Evolutionary conservation across 345 rosid species (phyloP).

Genomic region (Euclidium syriacum): DNA sequence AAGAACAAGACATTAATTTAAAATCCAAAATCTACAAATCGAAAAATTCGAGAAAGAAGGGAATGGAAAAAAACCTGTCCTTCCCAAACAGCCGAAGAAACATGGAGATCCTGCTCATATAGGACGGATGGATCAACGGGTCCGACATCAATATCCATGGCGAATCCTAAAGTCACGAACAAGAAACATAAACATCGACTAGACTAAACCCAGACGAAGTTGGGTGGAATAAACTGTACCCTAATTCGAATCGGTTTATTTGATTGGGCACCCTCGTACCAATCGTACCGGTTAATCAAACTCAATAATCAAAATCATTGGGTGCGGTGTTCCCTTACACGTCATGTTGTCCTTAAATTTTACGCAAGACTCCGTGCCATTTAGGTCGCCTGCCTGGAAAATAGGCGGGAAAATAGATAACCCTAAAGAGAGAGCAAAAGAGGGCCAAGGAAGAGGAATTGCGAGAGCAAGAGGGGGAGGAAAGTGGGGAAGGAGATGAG

Average conservation of each 20-base stretch:
- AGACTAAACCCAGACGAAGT: neutral
- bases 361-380: neutral
- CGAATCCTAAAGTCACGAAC: neutral
- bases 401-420: conserved; percentile 25
- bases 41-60: neutral
- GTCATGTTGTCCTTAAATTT: neutral
- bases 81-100: conserved; percentile 38
- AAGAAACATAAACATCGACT: neutral
- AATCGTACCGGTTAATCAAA: neutral
- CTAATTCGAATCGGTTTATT: conserved; percentile 4
- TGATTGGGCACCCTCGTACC: no score
- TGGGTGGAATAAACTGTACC: neutral
- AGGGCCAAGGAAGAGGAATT: neutral
- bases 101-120: conserved; percentile 34
- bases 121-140: conserved; percentile 36
- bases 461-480: neutral
- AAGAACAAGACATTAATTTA: neutral
- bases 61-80: conserved; percentile 22
- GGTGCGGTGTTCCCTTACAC: neutral
- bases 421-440: conserved; percentile 2
- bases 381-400: neutral
- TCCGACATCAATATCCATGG: conserved; percentile 35
- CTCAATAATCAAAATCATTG: neutral
- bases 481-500: conserved; percentile 27
- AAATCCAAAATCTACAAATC: neutral